Evolutionary conservation across 2,329 filamentous ascomycete genomes (phyloP).

Genomic region (Diaporthe sp.): DNA sequence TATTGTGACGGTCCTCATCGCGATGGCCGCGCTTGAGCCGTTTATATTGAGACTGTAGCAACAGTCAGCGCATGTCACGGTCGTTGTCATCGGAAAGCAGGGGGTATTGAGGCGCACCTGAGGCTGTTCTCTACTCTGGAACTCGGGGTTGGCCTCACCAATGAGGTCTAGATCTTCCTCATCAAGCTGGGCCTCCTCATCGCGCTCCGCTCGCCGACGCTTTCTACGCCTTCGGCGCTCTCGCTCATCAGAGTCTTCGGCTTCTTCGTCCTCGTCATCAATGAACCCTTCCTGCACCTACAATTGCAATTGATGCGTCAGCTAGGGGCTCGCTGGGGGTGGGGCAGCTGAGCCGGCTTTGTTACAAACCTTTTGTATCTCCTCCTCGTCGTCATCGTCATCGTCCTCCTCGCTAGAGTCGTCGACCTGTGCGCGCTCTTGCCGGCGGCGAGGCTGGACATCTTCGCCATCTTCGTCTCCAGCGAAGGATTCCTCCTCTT

Average conservation of each 20-base stretch:
- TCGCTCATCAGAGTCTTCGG: constrained; percentile 68
- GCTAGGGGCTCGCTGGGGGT: neutral
- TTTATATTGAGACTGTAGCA: constrained; percentile 86
- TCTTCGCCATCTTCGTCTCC: constrained; percentile 84
- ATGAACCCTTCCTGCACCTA: constrained; percentile 96
- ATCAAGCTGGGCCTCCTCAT: constrained; percentile 90
- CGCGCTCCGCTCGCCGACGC: constrained; percentile 81
- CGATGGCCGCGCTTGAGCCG: constrained; percentile 93
- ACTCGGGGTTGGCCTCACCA: constrained; percentile 82
- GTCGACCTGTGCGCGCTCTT: constrained; percentile 68
- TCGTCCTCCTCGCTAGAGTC: constrained; percentile 95
- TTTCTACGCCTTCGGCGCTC: constrained; percentile 79
- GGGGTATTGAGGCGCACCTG: constrained; percentile 27
- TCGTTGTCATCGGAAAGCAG: neutral
- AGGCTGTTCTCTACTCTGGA: constrained; percentile 69
- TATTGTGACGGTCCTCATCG: constrained; percentile 76
- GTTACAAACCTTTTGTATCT: constrained; percentile 75
- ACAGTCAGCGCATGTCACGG: constrained; percentile 17
- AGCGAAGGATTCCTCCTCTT: constrained; percentile 86
- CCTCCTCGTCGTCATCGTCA: constrained; percentile 92
- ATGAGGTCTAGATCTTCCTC: constrained; percentile 98
- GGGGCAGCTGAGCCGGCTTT: neutral
- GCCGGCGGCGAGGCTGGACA: constrained; percentile 67
- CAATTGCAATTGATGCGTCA: constrained; percentile 13
- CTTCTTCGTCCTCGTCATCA: constrained; percentile 84